Evolutionary conservation across 2,329 filamentous ascomycete genomes (phyloP).

Genomic region (Byssothecium circinans): DNA sequence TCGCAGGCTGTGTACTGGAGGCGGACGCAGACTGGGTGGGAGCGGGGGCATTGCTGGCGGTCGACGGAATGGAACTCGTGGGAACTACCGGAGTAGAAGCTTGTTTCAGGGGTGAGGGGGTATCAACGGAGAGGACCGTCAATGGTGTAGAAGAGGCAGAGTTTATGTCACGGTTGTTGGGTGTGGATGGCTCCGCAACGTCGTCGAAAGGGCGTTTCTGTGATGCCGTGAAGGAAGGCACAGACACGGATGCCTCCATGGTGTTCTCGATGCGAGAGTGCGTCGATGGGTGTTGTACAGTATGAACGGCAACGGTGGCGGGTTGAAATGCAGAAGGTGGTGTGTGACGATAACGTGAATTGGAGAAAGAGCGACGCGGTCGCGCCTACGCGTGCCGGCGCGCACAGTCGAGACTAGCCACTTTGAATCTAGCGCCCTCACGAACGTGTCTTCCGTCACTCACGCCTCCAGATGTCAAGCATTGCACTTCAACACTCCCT

Average conservation of each 20-base stretch:
- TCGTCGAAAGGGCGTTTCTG: constrained; percentile 42
- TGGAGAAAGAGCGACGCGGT: constrained; percentile 25
- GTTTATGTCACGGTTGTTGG: constrained; percentile 24
- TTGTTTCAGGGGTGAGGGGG: constrained; percentile 32
- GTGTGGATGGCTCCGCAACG: constrained; percentile 26
- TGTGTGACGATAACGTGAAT: constrained; percentile 4
- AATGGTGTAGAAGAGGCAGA: constrained; percentile 36
- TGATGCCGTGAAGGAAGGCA: constrained; percentile 19
- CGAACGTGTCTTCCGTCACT: background rate
- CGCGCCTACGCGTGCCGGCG: constrained; percentile 29
- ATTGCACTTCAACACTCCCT: background rate
- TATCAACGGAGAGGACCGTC: constrained; percentile 32
- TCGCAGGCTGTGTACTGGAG: constrained; percentile 39
- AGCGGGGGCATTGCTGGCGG: constrained; percentile 4
- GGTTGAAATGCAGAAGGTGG: background rate
- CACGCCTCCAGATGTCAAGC: too few species aligned
- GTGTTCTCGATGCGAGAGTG: background rate
- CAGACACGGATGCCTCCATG: constrained; percentile 34
- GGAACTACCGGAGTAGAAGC: constrained; percentile 17
- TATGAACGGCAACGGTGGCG: background rate
- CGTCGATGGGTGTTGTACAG: constrained; percentile 1
- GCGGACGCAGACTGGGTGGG: constrained; percentile 12
- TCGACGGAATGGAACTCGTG: constrained; percentile 6
- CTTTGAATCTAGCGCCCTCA: constrained; percentile 14
- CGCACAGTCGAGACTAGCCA: constrained; percentile 13